Evolutionary conservation across 768 basidiomycete genomes (phyloP), one percentile per base, ranked within the genome.

Genomic region (Mycena amicta): DNA sequence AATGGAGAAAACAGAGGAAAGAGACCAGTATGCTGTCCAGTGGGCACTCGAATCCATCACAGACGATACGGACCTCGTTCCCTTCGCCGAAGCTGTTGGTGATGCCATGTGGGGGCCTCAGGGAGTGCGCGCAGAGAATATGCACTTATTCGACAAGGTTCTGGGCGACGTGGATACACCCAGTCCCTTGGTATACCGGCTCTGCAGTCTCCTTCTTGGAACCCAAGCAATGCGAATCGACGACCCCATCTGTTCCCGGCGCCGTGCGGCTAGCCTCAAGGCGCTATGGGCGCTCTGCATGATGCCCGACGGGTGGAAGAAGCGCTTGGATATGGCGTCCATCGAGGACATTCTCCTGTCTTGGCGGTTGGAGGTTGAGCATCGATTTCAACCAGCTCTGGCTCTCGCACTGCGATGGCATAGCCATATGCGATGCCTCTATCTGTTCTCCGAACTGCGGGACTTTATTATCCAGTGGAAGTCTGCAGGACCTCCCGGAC

Each of bases 1-100:
- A 5, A 26, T 59, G 11, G 28, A 23, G 30, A 23, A 57, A 2
- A 8, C 49, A 2, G 15, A 41, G 18, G 51, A 51, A 33, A 56
- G 61, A 1, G 61, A 62, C 31, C 46, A 62, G 28, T 50, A 52
- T 25, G 61, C 61, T 4, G 53, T 62, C 12, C 54, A 55, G 15
- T 62, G 61, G 61, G 58, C 61, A 1, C 57, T 62, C 16, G 49
- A 62, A 5, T 16, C 61, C 12, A 23, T 62, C 4, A 58, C 56
- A 28, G 61, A 62, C 39, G 50, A 62, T 18, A 52, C 25, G 8
- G 56, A 62, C 13, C 50, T 62, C 5, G 51, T 55, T 41, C 61
- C 61, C 12, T 62, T 62, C 28, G 61, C 57, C 11, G 60, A 61
- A 43, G 52, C 60, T 22, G 50, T 45, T 3, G 51, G 40, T 55